These are phyloP conservation scores for Aspergillus incahuasiensis DNA, from an alignment of 495 filamentous ascomycete species.

Conservation along the genomic window DNA sequence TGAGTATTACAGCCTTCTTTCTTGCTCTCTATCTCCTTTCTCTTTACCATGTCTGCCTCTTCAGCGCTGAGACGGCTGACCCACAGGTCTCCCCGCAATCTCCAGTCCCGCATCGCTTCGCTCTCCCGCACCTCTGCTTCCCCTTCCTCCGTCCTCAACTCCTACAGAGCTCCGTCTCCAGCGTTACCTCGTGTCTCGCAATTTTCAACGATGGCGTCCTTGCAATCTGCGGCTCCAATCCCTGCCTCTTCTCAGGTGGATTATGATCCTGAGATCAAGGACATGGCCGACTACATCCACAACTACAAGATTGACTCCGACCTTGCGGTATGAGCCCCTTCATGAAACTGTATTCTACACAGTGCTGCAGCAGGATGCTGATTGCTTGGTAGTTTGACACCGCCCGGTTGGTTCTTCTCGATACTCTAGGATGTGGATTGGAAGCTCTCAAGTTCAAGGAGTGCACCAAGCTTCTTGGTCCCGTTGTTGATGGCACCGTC, in stretches of 20 bases:
- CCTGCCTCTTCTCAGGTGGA: slow-evolving; percentile 40
- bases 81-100: slow-evolving; percentile 48
- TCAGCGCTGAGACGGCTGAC: slow-evolving; percentile 44
- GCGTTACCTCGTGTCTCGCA: slow-evolving; percentile 23
- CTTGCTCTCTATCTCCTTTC: slow-evolving; percentile 20
- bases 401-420: slow-evolving; percentile 81
- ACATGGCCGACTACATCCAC: slow-evolving; percentile 92
- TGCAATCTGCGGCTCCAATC: slow-evolving; percentile 37
- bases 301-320: slow-evolving; percentile 86
- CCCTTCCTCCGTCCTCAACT: slow-evolving; percentile 19
- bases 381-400: slow-evolving; percentile 71
- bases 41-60: slow-evolving; percentile 26
- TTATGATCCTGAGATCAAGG: slow-evolving; percentile 87
- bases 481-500: slow-evolving; percentile 81
- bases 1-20: slow-evolving; percentile 24
- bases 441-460: slow-evolving; percentile 94
- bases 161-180: slow-evolving; percentile 17
- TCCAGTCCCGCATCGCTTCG: slow-evolving; percentile 37
- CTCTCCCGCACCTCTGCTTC: slow-evolving; percentile 32
- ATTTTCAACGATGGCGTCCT: slow-evolving; percentile 48
- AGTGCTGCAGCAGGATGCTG: too few species aligned
- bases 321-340: slow-evolving; percentile 71
- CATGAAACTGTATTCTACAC: too few species aligned
- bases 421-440: slow-evolving; percentile 93
- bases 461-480: slow-evolving; percentile 92